Percentiles rank a stretch among this genome's conserved stretches.
phyloP scores from a whole-genome alignment of 495 filamentous ascomycete species.

The Aspergillus cristatus region DNA sequence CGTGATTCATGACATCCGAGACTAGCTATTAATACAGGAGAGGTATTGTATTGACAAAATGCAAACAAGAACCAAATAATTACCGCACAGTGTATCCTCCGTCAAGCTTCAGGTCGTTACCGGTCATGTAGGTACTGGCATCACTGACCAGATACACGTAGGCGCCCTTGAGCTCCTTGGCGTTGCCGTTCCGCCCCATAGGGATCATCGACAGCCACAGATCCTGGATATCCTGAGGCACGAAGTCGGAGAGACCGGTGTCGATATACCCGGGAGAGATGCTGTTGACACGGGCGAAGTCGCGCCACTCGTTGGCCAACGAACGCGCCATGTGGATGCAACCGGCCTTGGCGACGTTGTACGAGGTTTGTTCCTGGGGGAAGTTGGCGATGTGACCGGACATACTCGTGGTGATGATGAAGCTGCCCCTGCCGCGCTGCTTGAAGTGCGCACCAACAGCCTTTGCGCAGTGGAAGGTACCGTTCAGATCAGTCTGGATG shows the following conservation, averaged over 20 bases:
- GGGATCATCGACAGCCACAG: constrained; percentile 70
- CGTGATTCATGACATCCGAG: not conserved
- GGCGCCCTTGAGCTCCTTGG: constrained; percentile 77
- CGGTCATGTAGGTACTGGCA: constrained; percentile 78
- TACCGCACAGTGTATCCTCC: constrained; percentile 46
- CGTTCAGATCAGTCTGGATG: constrained; percentile 54
- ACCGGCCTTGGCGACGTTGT: constrained; percentile 69
- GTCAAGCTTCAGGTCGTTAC: constrained; percentile 67
- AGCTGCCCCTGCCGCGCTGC: constrained; percentile 47
- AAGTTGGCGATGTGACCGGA: constrained; percentile 69
- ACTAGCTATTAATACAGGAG: too few relatives aligned
- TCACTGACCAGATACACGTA: constrained; percentile 71
- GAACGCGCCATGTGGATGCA: constrained; percentile 46
- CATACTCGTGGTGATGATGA: constrained; percentile 60
- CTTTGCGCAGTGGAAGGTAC: constrained; percentile 61
- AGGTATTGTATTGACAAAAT: too few relatives aligned
- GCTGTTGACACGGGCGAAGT: constrained; percentile 66
- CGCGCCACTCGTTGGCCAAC: constrained; percentile 68
- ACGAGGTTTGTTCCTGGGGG: constrained; percentile 71
- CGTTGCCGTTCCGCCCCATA: constrained; percentile 61
- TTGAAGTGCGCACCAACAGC: constrained; percentile 57
- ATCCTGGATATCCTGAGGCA: constrained; percentile 58
- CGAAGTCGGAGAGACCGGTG: constrained; percentile 69
- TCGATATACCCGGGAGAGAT: constrained; percentile 75
- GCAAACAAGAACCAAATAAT: too few relatives aligned